Evolutionary conservation across 2,329 filamentous ascomycete genomes (phyloP).

Genomic region (Colletotrichum lupini): DNA sequence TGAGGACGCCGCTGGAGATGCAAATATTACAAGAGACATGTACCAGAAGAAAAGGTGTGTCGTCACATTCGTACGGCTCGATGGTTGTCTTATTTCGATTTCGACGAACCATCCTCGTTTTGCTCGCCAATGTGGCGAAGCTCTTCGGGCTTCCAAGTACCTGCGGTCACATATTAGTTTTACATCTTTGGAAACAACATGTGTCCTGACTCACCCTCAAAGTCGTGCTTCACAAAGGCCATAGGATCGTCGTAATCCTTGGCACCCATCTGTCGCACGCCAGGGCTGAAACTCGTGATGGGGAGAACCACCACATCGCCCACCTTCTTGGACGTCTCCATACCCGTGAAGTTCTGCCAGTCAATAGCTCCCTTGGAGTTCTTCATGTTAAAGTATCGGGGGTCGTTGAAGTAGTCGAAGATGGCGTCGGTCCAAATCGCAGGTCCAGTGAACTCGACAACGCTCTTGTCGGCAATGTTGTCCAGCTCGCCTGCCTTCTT

Average conservation of each 20-base stretch:
- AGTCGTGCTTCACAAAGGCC: conserved; percentile 97
- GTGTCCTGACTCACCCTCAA: conserved; percentile 76
- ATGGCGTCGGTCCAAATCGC: conserved; percentile 94
- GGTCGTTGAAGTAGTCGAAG: conserved; percentile 94
- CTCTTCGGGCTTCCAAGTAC: conserved; percentile 80
- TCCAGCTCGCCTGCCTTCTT: conserved; percentile 75
- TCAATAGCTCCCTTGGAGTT: conserved; percentile 79
- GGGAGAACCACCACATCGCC: conserved; percentile 94
- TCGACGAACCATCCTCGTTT: conserved; percentile 35
- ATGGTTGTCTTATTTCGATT: conserved; percentile 6
- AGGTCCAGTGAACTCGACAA: conserved; percentile 95
- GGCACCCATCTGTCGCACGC: conserved; percentile 92
- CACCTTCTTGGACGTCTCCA: conserved; percentile 84
- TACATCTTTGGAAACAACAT: not conserved
- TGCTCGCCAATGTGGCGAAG: conserved; percentile 75
- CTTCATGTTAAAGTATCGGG: conserved; percentile 85
- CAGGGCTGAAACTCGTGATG: conserved; percentile 97
- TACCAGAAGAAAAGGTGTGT: conserved; percentile 5
- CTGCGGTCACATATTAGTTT: conserved; percentile 50
- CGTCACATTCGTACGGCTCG: conserved; percentile 1
- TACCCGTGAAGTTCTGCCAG: conserved; percentile 89
- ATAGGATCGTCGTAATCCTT: conserved; percentile 90
- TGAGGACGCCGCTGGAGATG: conserved; percentile 24
- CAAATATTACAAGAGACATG: conserved; percentile 25
- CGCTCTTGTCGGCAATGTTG: conserved; percentile 70